Evolutionary conservation across 1,284 basidiomycete genomes (phyloP).

Genomic region (Naganishia sp.): DNA sequence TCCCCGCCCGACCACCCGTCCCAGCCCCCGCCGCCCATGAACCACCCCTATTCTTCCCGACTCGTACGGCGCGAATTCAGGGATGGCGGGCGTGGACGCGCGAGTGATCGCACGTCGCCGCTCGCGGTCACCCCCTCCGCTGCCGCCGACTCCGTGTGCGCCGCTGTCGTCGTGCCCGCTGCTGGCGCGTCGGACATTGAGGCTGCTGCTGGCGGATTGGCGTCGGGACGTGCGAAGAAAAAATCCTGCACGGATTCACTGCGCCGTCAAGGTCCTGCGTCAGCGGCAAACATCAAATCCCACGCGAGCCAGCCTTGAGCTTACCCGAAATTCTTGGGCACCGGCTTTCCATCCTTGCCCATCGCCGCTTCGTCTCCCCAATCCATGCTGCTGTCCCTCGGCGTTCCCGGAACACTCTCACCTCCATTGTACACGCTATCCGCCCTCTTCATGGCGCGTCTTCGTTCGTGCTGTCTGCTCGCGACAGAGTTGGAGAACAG

Average conservation of each 20-base stretch:
- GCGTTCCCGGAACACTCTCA: conserved; percentile 30
- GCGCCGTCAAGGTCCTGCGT: neutral
- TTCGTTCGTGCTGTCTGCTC: conserved; percentile 79
- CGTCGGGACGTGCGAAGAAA: conserved; percentile 43
- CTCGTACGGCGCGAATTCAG: conserved; percentile 5
- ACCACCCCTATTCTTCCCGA: conserved; percentile 6
- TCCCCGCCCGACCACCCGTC: neutral
- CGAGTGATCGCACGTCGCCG: conserved; percentile 23
- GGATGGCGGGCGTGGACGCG: conserved; percentile 6
- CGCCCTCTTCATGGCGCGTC: conserved; percentile 59
- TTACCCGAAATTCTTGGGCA: conserved; percentile 50
- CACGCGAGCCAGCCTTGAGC: conserved; percentile 25
- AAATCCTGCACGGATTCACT: conserved; percentile 47
- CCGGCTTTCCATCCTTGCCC: conserved; percentile 44
- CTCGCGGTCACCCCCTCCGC: conserved; percentile 22
- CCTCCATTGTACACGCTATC: conserved; percentile 39
- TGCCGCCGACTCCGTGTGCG: neutral
- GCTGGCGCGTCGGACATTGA: conserved; percentile 44
- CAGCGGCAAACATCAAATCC: neutral
- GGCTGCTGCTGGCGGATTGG: conserved; percentile 37
- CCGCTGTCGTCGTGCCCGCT: conserved; percentile 32
- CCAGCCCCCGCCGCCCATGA: neutral
- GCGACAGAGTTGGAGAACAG: conserved; percentile 93
- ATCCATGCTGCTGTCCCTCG: conserved; percentile 37
- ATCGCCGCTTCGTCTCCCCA: conserved; percentile 40